Conservation (phyloP, 169 alveolate species). For the Sarcocystis neurona region DNA sequence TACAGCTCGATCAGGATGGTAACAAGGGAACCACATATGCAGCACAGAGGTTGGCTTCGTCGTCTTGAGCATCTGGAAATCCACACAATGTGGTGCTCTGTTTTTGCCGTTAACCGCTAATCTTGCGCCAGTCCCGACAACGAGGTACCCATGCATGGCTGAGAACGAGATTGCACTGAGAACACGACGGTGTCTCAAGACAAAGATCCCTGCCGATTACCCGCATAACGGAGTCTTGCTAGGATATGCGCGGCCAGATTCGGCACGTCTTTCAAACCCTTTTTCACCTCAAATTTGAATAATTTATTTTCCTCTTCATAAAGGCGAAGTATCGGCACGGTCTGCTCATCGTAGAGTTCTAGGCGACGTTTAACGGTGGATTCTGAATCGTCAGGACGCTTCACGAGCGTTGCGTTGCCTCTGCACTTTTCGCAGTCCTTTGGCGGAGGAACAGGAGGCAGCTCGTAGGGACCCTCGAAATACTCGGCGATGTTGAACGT, state of each 20-base stretch:
- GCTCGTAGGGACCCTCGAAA: conserved; percentile 49
- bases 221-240: background rate
- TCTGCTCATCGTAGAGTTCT: background rate
- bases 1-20: too few species aligned
- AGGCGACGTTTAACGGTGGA: conserved; percentile 39
- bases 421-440: conserved; percentile 39
- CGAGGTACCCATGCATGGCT: background rate
- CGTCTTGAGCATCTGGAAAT: too few species aligned
- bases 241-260: background rate
- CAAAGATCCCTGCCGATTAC: background rate
- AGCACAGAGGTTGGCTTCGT: too few species aligned
- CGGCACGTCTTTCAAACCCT: conserved; percentile 46
- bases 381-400: conserved; percentile 61
- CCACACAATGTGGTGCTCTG: conserved; percentile 10
- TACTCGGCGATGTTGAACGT: conserved; percentile 66
- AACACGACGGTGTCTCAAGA: background rate
- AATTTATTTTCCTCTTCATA: conserved; percentile 28
- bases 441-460: conserved; percentile 64
- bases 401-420: conserved; percentile 17
- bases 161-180: background rate
- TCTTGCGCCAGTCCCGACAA: background rate
- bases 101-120: background rate
- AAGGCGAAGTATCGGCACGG: conserved; percentile 49
- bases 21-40: too few species aligned
- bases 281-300: conserved; percentile 35